Evolutionary conservation across 805 yeast species (phyloP).

Genomic region (Schwanniomyces pseudopolymorphus): DNA sequence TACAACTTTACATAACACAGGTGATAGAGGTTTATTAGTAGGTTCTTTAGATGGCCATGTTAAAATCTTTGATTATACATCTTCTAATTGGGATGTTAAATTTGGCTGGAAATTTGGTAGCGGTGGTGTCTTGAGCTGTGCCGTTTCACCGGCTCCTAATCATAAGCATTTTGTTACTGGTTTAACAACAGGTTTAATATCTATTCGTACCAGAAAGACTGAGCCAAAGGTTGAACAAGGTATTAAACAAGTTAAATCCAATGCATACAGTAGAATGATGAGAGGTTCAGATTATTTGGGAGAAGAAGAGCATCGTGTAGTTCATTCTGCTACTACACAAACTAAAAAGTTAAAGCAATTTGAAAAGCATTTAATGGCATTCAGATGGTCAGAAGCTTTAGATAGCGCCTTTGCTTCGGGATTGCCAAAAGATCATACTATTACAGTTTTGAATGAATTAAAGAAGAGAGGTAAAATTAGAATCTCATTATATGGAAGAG

Average conservation of each 20-base stretch:
- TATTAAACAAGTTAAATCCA: slow-evolving; percentile 49
- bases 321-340: slow-evolving; percentile 54
- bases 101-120: slow-evolving; percentile 95
- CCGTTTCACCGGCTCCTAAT: slow-evolving; percentile 71
- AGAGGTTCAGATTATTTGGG: slow-evolving; percentile 91
- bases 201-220: slow-evolving; percentile 84
- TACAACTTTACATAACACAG: slow-evolving; percentile 74
- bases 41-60: slow-evolving; percentile 98
- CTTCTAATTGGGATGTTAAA: slow-evolving; percentile 78
- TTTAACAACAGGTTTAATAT: slow-evolving; percentile 80
- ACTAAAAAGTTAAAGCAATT: slow-evolving; percentile 71
- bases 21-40: slow-evolving; percentile 78
- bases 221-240: slow-evolving; percentile 56
- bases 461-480: slow-evolving; percentile 86
- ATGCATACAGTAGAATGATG: slow-evolving; percentile 76
- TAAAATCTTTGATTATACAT: slow-evolving; percentile 80
- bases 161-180: slow-evolving; percentile 91
- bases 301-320: slow-evolving; percentile 74
- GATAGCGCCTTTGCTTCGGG: slow-evolving; percentile 84
- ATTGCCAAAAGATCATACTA: slow-evolving; percentile 72
- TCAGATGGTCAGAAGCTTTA: slow-evolving; percentile 90
- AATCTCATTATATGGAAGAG: slow-evolving; percentile 77
- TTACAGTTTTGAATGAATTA: slow-evolving; percentile 82
- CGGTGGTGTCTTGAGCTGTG: slow-evolving; percentile 86
- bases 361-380: slow-evolving; percentile 81